Evolutionary conservation across 805 yeast genomes (phyloP).

Genomic region (Yamadazyma sp.): DNA sequence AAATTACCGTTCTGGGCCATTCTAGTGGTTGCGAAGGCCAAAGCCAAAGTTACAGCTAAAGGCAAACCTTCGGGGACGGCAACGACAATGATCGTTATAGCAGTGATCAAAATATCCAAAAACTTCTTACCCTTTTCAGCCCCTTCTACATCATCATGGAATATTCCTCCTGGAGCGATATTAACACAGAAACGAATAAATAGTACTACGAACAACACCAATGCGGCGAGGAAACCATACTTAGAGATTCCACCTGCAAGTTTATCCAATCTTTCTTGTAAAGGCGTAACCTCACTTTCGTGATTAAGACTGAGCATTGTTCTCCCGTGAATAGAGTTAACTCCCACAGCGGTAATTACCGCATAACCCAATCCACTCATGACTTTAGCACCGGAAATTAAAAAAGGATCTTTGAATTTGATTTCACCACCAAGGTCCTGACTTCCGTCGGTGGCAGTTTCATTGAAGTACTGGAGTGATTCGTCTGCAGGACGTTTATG

Average conservation of each 20-base stretch:
- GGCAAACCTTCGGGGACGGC: slow-evolving; percentile 99
- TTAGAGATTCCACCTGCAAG: slow-evolving; percentile 95
- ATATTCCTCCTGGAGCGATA: slow-evolving; percentile 52
- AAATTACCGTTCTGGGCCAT: slow-evolving; percentile 96
- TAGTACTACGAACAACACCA: slow-evolving; percentile 74
- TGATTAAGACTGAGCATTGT: slow-evolving; percentile 78
- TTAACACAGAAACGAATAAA: slow-evolving; percentile 71
- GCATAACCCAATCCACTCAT: slow-evolving; percentile 85
- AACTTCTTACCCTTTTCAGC: slow-evolving; percentile 83
- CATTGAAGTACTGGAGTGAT: slow-evolving; percentile 22
- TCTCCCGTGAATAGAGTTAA: slow-evolving; percentile 85
- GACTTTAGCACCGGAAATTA: slow-evolving; percentile 89
- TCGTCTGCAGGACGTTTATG: slow-evolving; percentile 58
- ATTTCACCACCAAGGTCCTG: slow-evolving; percentile 42
- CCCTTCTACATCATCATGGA: slow-evolving; percentile 44
- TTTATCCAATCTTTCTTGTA: slow-evolving; percentile 75
- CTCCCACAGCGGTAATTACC: slow-evolving; percentile 87
- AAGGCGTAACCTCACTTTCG: slow-evolving; percentile 83
- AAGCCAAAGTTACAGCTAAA: slow-evolving; percentile 91
- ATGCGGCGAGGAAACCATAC: slow-evolving; percentile 85
- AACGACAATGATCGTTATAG: slow-evolving; percentile 91
- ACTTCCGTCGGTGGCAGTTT: slow-evolving; percentile 22
- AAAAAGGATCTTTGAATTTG: slow-evolving; percentile 67
- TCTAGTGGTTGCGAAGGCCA: slow-evolving; percentile 97
- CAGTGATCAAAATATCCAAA: slow-evolving; percentile 81